Evolutionary conservation across 2,329 filamentous ascomycete species (phyloP).

Genomic region (Gaeumannomyces tritici): DNA sequence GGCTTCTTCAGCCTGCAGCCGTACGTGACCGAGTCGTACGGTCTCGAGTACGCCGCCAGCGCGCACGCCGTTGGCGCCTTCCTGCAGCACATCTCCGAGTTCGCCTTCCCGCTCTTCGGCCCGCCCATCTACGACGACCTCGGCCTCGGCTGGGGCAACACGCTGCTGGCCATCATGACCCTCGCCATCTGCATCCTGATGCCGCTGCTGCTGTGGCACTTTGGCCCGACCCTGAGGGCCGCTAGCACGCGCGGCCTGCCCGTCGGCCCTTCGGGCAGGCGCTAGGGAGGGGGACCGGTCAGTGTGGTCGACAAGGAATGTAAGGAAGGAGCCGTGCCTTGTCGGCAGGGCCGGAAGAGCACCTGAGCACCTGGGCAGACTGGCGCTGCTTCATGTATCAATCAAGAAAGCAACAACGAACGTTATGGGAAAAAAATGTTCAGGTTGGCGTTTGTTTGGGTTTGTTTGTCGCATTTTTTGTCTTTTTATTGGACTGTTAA

Average conservation of each 20-base stretch:
- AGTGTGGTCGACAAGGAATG: too few species aligned
- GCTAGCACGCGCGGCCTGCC: neutral
- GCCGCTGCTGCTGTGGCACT: constrained; percentile 34
- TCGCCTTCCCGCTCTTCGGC: constrained; percentile 42
- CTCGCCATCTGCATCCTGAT: constrained; percentile 31
- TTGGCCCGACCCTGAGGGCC: constrained; percentile 26
- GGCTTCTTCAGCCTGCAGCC: constrained; percentile 34
- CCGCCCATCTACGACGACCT: constrained; percentile 31
- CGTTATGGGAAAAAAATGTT: neutral
- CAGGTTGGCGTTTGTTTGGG: neutral
- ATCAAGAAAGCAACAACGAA: neutral
- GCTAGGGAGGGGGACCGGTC: neutral
- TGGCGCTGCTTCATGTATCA: neutral
- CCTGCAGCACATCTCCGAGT: constrained; percentile 36
- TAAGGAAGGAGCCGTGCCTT: neutral
- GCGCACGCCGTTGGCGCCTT: constrained; percentile 34
- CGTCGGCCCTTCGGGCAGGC: neutral
- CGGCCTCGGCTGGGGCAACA: constrained; percentile 32
- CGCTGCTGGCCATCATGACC: constrained; percentile 28
- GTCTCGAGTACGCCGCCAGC: constrained; percentile 31
- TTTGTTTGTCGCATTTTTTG: neutral
- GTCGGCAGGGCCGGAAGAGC: too few species aligned
- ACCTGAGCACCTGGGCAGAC: neutral
- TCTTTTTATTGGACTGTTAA: neutral
- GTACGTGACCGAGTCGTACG: constrained; percentile 36